phyloP scores from a whole-genome alignment of 2,329 filamentous ascomycete genomes.

The Xenoacremonium recifei region DNA sequence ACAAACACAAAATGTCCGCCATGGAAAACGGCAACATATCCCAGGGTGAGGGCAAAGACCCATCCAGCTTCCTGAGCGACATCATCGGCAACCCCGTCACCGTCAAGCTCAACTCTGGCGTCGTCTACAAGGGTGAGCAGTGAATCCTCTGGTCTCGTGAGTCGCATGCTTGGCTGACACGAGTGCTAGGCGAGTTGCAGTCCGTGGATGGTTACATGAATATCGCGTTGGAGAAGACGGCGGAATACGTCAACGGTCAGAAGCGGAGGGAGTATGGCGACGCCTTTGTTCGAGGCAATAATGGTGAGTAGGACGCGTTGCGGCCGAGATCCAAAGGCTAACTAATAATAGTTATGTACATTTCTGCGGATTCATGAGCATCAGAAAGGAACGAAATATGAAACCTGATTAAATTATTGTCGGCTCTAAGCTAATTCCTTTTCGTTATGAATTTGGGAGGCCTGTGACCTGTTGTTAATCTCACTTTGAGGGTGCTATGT shows the following conservation, averaged over 20 bases:
- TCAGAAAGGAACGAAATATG: conserved; percentile 13
- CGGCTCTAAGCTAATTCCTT: too few relatives aligned
- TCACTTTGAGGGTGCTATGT: too few relatives aligned
- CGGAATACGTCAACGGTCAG: conserved; percentile 84
- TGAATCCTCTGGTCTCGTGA: neutral
- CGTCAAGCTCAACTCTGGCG: conserved; percentile 97
- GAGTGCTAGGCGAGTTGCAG: conserved; percentile 77
- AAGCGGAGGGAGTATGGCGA: conserved; percentile 85
- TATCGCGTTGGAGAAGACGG: conserved; percentile 93
- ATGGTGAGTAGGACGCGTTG: conserved; percentile 57
- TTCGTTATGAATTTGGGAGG: too few relatives aligned
- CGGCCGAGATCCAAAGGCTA: conserved; percentile 5
- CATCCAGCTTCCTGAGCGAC: conserved; percentile 87
- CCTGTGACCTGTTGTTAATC: too few relatives aligned
- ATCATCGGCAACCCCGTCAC: conserved; percentile 94
- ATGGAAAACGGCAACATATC: conserved; percentile 74
- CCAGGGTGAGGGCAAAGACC: conserved; percentile 79
- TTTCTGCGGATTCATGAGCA: conserved; percentile 58
- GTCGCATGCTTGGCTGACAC: conserved; percentile 5
- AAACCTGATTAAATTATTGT: conserved; percentile 9
- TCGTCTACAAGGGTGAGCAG: conserved; percentile 85
- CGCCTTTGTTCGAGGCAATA: conserved; percentile 94
- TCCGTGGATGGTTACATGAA: conserved; percentile 99
- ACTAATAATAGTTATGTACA: conserved; percentile 61
- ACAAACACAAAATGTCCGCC: conserved; percentile 11